Percentiles rank a stretch among this genome's conserved stretches.
Conservation (phyloP, 257 asterid genomes). For the Paulownia fortunei region DNA sequence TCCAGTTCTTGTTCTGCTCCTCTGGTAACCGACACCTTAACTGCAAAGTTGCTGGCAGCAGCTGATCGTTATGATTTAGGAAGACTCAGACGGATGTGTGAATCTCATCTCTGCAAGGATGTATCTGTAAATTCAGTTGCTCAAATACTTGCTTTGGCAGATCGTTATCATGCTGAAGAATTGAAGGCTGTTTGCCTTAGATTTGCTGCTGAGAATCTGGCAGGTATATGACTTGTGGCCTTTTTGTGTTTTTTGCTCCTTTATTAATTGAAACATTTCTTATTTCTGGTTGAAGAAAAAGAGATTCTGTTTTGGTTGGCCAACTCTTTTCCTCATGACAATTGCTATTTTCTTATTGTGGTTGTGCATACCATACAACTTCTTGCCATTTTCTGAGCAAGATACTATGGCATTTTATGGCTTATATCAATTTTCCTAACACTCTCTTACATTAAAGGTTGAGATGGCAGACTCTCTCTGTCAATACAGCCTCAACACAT, state of each 20-base stretch:
- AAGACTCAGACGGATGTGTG: conserved; percentile 88
- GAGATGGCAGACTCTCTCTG: conserved; percentile 10
- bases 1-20: conserved; percentile 67
- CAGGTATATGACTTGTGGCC: conserved; percentile 55
- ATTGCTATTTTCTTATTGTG: conserved; percentile 2
- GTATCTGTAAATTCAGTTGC: conserved; percentile 85
- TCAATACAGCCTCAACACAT: not conserved
- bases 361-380: not conserved
- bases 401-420: conserved; percentile 15
- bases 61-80: conserved; percentile 90
- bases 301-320: conserved; percentile 4
- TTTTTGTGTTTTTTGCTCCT: conserved; percentile 13
- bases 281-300: conserved; percentile 1
- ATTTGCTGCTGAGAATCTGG: conserved; percentile 95
- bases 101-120: conserved; percentile 90
- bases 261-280: conserved; percentile 2
- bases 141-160: conserved; percentile 78
- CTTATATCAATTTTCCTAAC: not conserved
- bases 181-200: conserved; percentile 90
- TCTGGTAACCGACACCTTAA: conserved; percentile 62
- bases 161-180: conserved; percentile 76
- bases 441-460: not conserved
- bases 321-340: not conserved
- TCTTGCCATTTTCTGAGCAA: conserved; percentile 9
- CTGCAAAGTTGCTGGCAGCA: conserved; percentile 89